These are phyloP conservation scores for Circinella minor DNA, from an alignment of 371 early-diverging fungal species.

Conservation along the genomic window DNA sequence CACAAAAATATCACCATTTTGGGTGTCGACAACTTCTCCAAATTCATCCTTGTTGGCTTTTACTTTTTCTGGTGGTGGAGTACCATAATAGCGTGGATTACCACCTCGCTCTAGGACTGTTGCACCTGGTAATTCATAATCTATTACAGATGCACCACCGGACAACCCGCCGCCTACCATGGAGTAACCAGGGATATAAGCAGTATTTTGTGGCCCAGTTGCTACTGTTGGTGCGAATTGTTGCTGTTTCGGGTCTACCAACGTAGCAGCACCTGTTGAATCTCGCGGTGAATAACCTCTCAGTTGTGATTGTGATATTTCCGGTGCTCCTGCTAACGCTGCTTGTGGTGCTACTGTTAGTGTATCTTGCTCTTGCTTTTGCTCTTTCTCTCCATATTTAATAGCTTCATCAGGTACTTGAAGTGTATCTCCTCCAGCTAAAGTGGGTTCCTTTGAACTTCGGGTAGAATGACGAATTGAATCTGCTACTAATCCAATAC, in stretches of 20 bases:
- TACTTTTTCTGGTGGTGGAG: constrained; percentile 8
- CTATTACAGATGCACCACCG: neutral
- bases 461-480: neutral
- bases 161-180: neutral
- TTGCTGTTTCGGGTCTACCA: neutral
- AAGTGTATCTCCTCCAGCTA: neutral
- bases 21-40: constrained; percentile 11
- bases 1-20: constrained; percentile 17
- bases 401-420: neutral
- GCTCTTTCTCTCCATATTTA: neutral
- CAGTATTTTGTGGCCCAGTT: neutral
- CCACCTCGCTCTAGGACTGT: constrained; percentile 15
- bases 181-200: neutral
- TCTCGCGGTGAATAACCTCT: neutral
- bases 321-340: too few species aligned
- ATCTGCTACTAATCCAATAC: constrained; percentile 25
- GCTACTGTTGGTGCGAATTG: neutral
- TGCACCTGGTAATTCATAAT: constrained; percentile 8
- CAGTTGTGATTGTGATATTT: neutral
- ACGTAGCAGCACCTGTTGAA: neutral
- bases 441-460: neutral
- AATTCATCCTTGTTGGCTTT: neutral
- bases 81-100: constrained; percentile 15
- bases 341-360: too few species aligned
- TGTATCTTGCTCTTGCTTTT: neutral